Evolutionary conservation across 441 rosid species (phyloP).

Genomic region (Jatropha podagrica): DNA sequence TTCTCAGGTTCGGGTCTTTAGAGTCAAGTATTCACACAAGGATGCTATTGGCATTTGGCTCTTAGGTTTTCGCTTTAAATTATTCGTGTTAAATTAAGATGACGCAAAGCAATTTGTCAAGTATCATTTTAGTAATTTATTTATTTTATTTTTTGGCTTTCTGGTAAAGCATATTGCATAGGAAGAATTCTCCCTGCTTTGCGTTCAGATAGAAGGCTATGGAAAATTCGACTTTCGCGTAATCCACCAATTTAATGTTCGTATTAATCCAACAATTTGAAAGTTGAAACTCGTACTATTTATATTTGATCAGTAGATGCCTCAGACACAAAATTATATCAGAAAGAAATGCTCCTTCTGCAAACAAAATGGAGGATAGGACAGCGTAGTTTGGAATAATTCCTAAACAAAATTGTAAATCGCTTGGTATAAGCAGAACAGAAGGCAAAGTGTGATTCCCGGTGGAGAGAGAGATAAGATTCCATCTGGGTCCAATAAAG

Average conservation of each 20-base stretch:
- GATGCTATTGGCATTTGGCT: constrained; percentile 12
- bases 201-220: not conserved
- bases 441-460: constrained; percentile 16
- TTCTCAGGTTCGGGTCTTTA: constrained; percentile 52
- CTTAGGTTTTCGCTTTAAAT: constrained; percentile 25
- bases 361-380: not conserved
- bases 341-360: not conserved
- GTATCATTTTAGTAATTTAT: not conserved
- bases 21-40: constrained; percentile 32
- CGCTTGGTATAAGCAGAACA: constrained; percentile 15
- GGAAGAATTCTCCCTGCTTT: not conserved
- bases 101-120: not conserved
- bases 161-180: not conserved
- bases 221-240: not conserved
- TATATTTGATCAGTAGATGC: too few species aligned
- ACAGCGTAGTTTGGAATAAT: not conserved
- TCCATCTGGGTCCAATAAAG: constrained; percentile 6
- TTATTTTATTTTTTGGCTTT: not conserved
- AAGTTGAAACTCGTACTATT: not conserved
- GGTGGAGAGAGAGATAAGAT: constrained; percentile 6
- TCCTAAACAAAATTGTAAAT: not conserved
- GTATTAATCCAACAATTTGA: not conserved
- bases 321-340: too few species aligned
- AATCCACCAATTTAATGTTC: not conserved
- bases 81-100: constrained; percentile 1